Evolutionary conservation across 2,329 filamentous ascomycete genomes (phyloP).

Genomic region (Aspergillus ruber): DNA sequence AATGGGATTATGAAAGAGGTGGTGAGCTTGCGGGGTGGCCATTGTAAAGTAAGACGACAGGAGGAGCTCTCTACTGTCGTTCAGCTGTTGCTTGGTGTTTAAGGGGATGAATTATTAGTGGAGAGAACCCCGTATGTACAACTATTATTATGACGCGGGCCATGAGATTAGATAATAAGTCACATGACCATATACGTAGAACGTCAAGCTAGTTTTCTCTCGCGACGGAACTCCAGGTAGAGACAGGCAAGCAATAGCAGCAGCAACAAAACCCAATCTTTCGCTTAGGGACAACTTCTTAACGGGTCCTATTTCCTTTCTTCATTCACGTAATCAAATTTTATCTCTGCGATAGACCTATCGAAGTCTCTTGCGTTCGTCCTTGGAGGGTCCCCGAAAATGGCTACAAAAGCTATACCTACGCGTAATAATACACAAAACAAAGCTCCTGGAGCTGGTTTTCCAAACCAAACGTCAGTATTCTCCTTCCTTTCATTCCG

Average conservation of each 20-base stretch:
- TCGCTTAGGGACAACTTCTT: background rate
- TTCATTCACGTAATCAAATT: constrained; percentile 3
- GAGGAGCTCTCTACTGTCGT: constrained; percentile 98
- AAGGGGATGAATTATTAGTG: background rate
- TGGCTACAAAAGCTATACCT: constrained; percentile 36
- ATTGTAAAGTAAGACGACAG: constrained; percentile 64
- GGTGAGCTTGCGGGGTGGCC: constrained; percentile 84
- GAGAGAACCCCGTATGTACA: background rate
- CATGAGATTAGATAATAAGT: constrained; percentile 12
- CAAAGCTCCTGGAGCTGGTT: constrained; percentile 41
- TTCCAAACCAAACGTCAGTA: constrained; percentile 71
- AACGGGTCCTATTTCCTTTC: background rate
- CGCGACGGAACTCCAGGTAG: background rate
- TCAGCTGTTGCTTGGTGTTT: constrained; percentile 1
- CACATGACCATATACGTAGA: constrained; percentile 12
- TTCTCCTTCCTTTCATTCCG: constrained; percentile 2
- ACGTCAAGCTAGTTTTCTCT: constrained; percentile 4
- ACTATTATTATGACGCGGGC: constrained; percentile 14
- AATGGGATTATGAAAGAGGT: constrained; percentile 94
- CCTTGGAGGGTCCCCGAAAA: constrained; percentile 8
- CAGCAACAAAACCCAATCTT: background rate
- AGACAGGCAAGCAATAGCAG: background rate
- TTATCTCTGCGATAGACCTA: background rate
- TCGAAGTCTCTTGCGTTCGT: constrained; percentile 1
- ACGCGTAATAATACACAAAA: constrained; percentile 34